Evolutionary conservation across 257 asterid species (phyloP).

Genomic region (Penstemon eatonii): DNA sequence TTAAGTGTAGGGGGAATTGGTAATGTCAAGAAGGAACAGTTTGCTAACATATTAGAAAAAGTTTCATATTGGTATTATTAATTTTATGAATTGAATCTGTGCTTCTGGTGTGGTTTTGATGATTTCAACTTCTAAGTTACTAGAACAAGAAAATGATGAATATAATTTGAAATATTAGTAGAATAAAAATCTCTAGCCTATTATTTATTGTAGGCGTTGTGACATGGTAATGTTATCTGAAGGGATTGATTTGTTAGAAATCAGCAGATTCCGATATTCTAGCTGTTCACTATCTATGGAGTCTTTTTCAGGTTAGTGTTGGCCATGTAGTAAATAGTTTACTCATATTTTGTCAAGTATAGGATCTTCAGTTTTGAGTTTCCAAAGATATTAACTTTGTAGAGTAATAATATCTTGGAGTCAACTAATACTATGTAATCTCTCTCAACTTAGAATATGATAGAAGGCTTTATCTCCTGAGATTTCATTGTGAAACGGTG

Average conservation of each 20-base stretch:
- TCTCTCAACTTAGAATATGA: conserved; percentile 6
- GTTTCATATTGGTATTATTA: too few species aligned
- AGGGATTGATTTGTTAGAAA: neutral
- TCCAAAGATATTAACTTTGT: neutral
- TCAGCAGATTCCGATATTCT: neutral
- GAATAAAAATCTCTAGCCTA: too few species aligned
- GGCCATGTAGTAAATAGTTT: conserved; percentile 5
- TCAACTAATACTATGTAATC: neutral
- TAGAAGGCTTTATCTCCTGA: neutral
- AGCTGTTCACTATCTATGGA: neutral
- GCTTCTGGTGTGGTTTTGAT: too few species aligned
- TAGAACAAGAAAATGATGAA: too few species aligned
- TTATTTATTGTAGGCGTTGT: too few species aligned
- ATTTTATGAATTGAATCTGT: too few species aligned
- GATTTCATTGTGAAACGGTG: conserved; percentile 3
- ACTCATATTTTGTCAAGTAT: neutral
- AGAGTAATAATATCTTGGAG: neutral
- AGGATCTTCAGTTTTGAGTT: neutral
- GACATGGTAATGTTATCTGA: too few species aligned
- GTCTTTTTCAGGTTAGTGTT: conserved; percentile 8
- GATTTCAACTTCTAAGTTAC: too few species aligned
- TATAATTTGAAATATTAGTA: too few species aligned
- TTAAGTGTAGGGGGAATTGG: conserved; percentile 4
- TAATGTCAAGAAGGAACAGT: neutral
- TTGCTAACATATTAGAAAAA: neutral